Base-by-base conservation (phyloP, 2,329 filamentous ascomycete species). In the Coniochaeta prunicola region DNA sequence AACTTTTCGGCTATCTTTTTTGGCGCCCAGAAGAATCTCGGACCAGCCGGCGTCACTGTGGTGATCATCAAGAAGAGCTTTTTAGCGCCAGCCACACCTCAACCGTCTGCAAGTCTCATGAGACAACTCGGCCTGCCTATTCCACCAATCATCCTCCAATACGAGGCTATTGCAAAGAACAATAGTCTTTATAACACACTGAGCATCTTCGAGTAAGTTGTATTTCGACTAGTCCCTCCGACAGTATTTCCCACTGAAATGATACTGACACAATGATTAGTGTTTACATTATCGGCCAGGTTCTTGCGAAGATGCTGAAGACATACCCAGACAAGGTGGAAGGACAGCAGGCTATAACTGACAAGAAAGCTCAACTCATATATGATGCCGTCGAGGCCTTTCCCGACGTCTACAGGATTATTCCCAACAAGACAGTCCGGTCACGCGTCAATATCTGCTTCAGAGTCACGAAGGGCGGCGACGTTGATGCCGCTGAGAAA, bases 371-470 rank as follows among this genome's bases (percentile, higher is more conserved):
- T 0, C 67, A 82, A 17, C 70, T 89, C 33, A 85, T 97, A 58
- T 97, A 99, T 69, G 77, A 73, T 1, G 86, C 86, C 0, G 80
- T 97, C 8, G 93, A 97, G 65, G 83, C 83, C 50, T 79, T 89
- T 66, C 82, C 89, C 0, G 76, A 86, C 0, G 75, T 88, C n/a
- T 97, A 96, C 76, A 80, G 77, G 60, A 72, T 97, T 33, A 86
- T 97, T 0, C 91, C 92, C 0, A 82, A 89, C 65, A 89, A 89
- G 74, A 77, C 77, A 24, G 88, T 82, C 3, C 88, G 92, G 59
- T 96, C 90, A 66, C 80, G 91, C 58, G 96, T 97, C 89, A 97
- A 97, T 74, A 90, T 97, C 60, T 97, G 92, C 80, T 97, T 97
- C 80, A 80, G 92, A 17, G 81, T 96, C 19, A 78, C 66, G 63